These are phyloP conservation scores for Aspergillus sclerotialis DNA, from an alignment of 2,329 filamentous ascomycete species.

Conservation along the genomic window DNA sequence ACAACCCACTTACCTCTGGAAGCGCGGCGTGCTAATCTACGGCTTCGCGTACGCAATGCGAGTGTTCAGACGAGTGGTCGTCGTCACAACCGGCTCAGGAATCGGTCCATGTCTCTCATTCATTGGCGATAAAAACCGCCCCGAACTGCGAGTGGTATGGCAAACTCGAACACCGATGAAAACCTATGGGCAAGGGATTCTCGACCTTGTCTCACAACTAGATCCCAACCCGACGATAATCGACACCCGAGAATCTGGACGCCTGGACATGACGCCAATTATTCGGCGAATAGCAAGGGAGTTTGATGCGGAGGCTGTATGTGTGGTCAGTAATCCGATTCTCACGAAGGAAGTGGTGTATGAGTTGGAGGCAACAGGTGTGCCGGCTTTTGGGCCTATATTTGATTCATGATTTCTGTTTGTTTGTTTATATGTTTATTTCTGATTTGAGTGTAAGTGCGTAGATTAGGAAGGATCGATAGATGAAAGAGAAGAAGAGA, in stretches of 20 bases:
- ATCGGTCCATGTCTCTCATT: constrained; percentile 63
- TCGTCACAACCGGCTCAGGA: constrained; percentile 66
- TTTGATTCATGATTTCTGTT: constrained; percentile 53
- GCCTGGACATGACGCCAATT: constrained; percentile 55
- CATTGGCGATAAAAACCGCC: constrained; percentile 43
- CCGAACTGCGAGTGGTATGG: constrained; percentile 58
- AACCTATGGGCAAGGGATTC: constrained; percentile 56
- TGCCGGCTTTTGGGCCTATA: constrained; percentile 66
- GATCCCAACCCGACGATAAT: constrained; percentile 60
- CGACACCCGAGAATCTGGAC: constrained; percentile 55
- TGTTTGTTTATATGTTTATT: constrained; percentile 3
- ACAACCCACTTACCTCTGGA: constrained; percentile 58
- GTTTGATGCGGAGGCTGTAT: constrained; percentile 57
- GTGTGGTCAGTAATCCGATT: constrained; percentile 64
- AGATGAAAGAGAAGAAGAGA: not conserved
- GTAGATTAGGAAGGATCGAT: not conserved
- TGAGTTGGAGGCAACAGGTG: constrained; percentile 57
- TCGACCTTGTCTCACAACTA: constrained; percentile 49
- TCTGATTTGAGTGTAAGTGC: not conserved
- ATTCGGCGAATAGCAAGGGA: constrained; percentile 45
- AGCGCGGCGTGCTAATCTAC: constrained; percentile 59
- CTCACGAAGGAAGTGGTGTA: constrained; percentile 64
- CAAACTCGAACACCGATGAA: constrained; percentile 54
- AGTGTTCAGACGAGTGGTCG: constrained; percentile 58
- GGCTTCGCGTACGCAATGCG: constrained; percentile 62